Base-by-base conservation (phyloP, 2,329 filamentous ascomycete species). In the Conoideocrella luteorostrata region DNA sequence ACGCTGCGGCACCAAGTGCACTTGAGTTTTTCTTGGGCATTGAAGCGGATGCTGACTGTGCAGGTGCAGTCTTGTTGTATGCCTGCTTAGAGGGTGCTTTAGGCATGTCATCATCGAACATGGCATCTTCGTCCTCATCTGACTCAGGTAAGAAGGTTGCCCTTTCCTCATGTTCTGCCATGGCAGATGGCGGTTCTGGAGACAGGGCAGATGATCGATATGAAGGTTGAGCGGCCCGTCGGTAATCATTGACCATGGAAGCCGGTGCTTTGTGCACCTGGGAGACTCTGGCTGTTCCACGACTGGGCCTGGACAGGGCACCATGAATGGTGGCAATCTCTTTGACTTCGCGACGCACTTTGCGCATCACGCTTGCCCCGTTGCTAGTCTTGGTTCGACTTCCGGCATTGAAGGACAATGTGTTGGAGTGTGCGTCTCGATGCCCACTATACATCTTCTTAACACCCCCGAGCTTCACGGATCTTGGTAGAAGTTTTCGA, bases 321-420 rank as follows among this genome's bases (percentile, higher is more conserved):
- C 71, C 68, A 50, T 74, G 70, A 28, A 68, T 69, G 44, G 51
- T 67, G 41, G 64, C 66, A 34, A 79, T 74, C 51, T 80, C 74
- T 37, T 66, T 69, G 5, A 74, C 75, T 53, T 84, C 75, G 38
- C 75, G 69, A 35, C 71, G 69, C 18, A 78, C 75, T 50, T 73
- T 78, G 43, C 70, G 68, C 53, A 84, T 68, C 40, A 82, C 68
- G 47, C 70, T 74, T 44, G 75, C 68, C 22, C 71, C 72, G 17
- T 66, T 70, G 24, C 65, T 68, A 24, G 67, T 67, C 60, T 75
- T 78, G 39, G 75, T 75, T 46, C 74, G 68, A 44, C 69, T 71
- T 32, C 74, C 74, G 24, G 63, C 59, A 11, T 62, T 66, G 51
- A 72, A 79, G 26, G 54, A 65, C 42, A 74, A 59, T 22, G 56